Conservation (phyloP, 352 stramenopile genomes). For the Phytophthora podocarpi region DNA sequence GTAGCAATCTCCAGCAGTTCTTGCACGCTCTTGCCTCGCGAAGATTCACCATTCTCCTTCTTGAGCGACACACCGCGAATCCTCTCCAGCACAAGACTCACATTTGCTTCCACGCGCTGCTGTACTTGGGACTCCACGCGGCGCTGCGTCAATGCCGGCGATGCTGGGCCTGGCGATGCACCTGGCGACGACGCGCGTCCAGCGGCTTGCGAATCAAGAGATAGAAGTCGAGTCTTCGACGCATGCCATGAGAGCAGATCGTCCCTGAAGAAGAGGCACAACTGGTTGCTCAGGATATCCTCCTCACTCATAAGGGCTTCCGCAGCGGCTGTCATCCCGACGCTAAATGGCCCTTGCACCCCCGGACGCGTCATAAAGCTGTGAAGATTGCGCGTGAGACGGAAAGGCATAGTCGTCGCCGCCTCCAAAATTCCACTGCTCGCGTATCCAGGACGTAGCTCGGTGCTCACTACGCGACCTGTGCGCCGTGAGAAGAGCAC, state of each 20-base stretch:
- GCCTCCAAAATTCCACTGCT: conserved; percentile 83
- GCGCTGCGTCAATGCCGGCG: conserved; percentile 46
- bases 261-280: conserved; percentile 90
- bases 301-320: conserved; percentile 86
- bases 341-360: conserved; percentile 86
- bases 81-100: conserved; percentile 81
- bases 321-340: conserved; percentile 80
- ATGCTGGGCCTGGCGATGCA: conserved; percentile 25
- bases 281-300: conserved; percentile 84
- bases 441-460: conserved; percentile 84
- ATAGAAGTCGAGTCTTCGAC: conserved; percentile 77
- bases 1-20: conserved; percentile 86
- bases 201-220: conserved; percentile 27
- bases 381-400: conserved; percentile 88
- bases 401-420: conserved; percentile 87
- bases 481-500: conserved; percentile 83
- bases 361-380: conserved; percentile 87
- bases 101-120: conserved; percentile 86
- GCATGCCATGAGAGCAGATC: conserved; percentile 88
- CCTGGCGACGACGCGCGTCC: conserved; percentile 28
- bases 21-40: conserved; percentile 74
- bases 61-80: conserved; percentile 82
- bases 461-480: conserved; percentile 82
- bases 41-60: conserved; percentile 59
- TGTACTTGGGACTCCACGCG: conserved; percentile 81